Evolutionary conservation across 2,329 filamentous ascomycete species (phyloP), one percentile per base, ranked within the genome.

Genomic region (Stemphylium vesicarium): DNA sequence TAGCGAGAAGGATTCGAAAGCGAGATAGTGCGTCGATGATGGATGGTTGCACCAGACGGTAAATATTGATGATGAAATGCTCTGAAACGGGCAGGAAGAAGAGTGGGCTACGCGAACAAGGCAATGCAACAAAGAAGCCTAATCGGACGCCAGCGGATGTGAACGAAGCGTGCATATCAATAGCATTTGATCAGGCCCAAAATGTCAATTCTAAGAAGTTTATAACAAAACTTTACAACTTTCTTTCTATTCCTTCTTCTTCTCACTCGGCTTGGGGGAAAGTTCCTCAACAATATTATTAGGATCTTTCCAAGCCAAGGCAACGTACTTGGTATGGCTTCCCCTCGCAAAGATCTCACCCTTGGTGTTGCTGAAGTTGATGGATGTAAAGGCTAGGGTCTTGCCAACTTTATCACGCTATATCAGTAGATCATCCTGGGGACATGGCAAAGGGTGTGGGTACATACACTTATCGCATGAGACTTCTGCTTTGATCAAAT

Each of bases 251-350:
- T 65, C 53, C 41, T 70, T 64, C 51, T 70, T 64, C 51, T 70
- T 68, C 32, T 63, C 60, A 9, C 16, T 39, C 24, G 55, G 59
- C 46, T 66, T 73, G 0, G 79, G 77, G 45, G 80, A 80, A 36
- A 87, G 72, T 64, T 86, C 81, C 45, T 85, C 83, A 0, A 81
- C 80, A 41, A 85, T 85, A 55, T 88, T 88, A 54, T 84, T 81
- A 1, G 82, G 80, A 53, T 88, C 85, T 63, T 85, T 86, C 81
- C 83, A 87, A 3, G 85, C 85, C 16, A 82, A 62, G 4, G 83
- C 80, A 15, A 88, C 78, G 62, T 84, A 87, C 79, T 89, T 89
- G 2, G 86, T 89, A 72, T 89, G 86, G 64, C 86, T 88, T 3
- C 86, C 86, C 54, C 86, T 77, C 2, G 86, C 86, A 49, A 89